Evolutionary conservation across 768 basidiomycete species (phyloP).

Genomic region (Rhizopogon rudus): DNA sequence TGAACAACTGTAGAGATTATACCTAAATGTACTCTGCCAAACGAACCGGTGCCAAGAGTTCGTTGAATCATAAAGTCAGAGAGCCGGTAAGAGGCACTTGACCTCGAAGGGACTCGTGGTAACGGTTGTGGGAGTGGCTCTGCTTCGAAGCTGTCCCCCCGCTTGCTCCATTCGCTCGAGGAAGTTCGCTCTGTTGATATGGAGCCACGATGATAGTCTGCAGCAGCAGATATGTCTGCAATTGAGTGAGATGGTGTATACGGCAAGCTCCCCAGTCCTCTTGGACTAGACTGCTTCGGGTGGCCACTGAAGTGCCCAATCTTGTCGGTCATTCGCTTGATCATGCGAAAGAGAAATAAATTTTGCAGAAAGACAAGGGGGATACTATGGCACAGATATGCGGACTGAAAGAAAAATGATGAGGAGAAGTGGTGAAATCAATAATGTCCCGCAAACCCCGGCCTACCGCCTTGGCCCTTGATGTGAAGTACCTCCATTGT

Average conservation of each 20-base stretch:
- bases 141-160: conserved; percentile 32
- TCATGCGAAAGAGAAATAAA: conserved; percentile 21
- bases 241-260: neutral
- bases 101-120: conserved; percentile 36
- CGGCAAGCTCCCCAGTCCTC: neutral
- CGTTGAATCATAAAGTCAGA: conserved; percentile 77
- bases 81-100: conserved; percentile 66
- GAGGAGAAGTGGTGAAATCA: neutral
- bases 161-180: conserved; percentile 43
- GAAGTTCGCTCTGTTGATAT: conserved; percentile 69
- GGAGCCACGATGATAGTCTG: conserved; percentile 57
- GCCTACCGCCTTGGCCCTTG: too few species aligned
- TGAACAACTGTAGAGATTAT: conserved; percentile 10
- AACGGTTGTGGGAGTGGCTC: conserved; percentile 25
- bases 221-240: conserved; percentile 21
- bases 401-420: neutral
- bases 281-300: conserved; percentile 1
- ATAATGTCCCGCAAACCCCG: neutral
- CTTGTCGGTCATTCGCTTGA: conserved; percentile 50
- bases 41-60: conserved; percentile 91
- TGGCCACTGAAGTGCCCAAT: conserved; percentile 28
- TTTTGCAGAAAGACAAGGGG: neutral
- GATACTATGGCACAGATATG: neutral
- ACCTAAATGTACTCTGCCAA: conserved; percentile 95
- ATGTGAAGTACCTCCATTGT: too few species aligned